phyloP scores from a whole-genome alignment of 305 asterid species.

The Coffea humblotiana region DNA sequence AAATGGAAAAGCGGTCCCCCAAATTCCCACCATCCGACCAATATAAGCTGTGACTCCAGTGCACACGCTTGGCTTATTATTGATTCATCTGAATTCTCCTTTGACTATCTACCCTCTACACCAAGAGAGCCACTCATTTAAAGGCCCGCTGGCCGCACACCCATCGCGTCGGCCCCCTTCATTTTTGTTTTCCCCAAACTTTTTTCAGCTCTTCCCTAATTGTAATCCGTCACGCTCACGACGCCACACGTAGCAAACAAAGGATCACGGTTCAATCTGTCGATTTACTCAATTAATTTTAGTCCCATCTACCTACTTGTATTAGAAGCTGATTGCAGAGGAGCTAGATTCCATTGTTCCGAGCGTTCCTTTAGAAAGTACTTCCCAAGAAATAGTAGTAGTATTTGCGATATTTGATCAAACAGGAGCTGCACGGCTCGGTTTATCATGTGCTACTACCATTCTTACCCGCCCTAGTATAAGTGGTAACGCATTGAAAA shows the following conservation, averaged over 20 bases:
- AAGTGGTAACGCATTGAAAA: no score
- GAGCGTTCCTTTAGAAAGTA: not conserved
- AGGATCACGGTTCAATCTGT: not conserved
- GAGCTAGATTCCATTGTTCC: not conserved
- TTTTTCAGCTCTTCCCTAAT: not conserved
- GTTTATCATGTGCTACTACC: no score
- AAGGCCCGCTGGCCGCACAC: not conserved
- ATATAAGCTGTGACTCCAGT: slow-evolving; percentile 29
- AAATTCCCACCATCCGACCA: slow-evolving; percentile 38
- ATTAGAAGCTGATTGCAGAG: not conserved
- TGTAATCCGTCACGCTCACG: not conserved
- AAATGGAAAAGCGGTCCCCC: slow-evolving; percentile 24
- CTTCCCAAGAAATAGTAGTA: not conserved
- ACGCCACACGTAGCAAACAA: not conserved
- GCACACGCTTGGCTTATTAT: slow-evolving; percentile 39
- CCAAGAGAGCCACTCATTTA: not conserved
- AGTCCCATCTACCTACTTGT: not conserved
- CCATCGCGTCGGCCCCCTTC: slow-evolving; percentile 8
- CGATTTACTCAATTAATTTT: not conserved
- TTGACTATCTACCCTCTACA: not conserved
- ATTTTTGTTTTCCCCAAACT: not conserved
- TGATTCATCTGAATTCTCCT: slow-evolving; percentile 15
- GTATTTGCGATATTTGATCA: no score
- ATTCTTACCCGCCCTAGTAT: no score
- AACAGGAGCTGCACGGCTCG: no score